Evolutionary conservation across 75 land plant species (phyloP).

Genomic region (Adiantum capillusveneris): DNA sequence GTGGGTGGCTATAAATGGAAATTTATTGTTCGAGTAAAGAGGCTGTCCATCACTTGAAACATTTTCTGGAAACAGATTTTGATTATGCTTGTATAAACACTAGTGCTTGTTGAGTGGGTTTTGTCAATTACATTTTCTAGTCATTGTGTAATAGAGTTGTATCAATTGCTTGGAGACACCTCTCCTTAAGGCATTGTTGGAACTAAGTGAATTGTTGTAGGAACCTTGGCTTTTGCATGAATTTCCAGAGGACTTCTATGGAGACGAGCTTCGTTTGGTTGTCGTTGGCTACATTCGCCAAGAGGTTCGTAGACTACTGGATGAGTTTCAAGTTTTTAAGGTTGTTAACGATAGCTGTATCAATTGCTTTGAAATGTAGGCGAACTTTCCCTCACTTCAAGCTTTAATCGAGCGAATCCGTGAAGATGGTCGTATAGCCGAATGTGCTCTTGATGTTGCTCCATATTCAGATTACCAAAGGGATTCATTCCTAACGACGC

Average conservation of each 20-base stretch:
- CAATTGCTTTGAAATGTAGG: constrained; percentile 32
- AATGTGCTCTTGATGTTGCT: constrained; percentile 73
- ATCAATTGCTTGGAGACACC: no score
- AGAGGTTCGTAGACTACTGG: constrained; percentile 66
- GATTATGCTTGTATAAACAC: no score
- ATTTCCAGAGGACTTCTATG: constrained; percentile 89
- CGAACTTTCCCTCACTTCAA: constrained; percentile 81
- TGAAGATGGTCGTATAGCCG: constrained; percentile 74
- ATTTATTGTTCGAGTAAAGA: no score
- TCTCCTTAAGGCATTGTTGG: no score
- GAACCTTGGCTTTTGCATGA: constrained; percentile 98
- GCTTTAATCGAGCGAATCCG: constrained; percentile 70
- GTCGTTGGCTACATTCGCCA: constrained; percentile 96
- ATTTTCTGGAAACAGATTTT: no score
- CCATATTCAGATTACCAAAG: constrained; percentile 48
- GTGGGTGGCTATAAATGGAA: no score
- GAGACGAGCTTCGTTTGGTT: constrained; percentile 76
- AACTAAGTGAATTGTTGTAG: constrained; percentile 29
- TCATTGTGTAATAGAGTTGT: background rate
- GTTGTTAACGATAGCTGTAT: background rate
- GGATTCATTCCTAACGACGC: constrained; percentile 26
- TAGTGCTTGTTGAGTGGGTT: no score
- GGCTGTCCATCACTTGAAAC: no score
- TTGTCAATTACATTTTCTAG: no score
- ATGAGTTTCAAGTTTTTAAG: no score